A percentile compares a stretch with the other conserved stretches of the same genome.
Evolutionary conservation across 2,329 filamentous ascomycete species (phyloP).

Genomic region (Colletotrichum phormii): DNA sequence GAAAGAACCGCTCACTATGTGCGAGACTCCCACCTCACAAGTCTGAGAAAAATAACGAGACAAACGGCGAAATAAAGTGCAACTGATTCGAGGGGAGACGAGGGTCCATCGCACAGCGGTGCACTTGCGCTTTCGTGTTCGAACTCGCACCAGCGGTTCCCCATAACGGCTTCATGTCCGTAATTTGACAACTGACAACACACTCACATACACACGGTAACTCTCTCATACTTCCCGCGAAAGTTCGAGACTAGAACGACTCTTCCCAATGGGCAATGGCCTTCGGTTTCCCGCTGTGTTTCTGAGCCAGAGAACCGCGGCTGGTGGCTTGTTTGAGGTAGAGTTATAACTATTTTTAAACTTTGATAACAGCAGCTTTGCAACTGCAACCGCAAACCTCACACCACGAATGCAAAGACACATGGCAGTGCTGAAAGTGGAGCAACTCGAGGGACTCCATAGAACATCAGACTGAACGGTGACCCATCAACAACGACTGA

Average conservation of each 20-base stretch:
- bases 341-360: conserved; percentile 24
- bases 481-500: background rate
- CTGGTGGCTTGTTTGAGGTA: conserved; percentile 7
- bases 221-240: background rate
- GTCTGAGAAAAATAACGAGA: background rate
- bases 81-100: background rate
- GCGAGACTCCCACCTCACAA: background rate
- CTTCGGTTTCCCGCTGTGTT: background rate
- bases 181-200: background rate
- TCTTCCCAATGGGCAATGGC: background rate
- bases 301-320: background rate
- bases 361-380: background rate
- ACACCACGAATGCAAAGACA: background rate
- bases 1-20: conserved; percentile 3
- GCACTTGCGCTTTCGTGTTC: background rate
- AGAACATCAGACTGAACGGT: conserved; percentile 1
- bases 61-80: background rate
- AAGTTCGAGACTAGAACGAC: background rate
- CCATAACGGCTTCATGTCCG: background rate
- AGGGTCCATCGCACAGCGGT: background rate
- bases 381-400: background rate
- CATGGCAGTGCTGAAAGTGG: conserved; percentile 22
- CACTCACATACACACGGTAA: background rate
- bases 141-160: background rate
- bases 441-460: background rate